A percentile compares a stretch with the other conserved stretches of the same genome.
Evolutionary conservation across 1,139 yeast species (phyloP).

Genomic region (Petasospora rhodanensis): DNA sequence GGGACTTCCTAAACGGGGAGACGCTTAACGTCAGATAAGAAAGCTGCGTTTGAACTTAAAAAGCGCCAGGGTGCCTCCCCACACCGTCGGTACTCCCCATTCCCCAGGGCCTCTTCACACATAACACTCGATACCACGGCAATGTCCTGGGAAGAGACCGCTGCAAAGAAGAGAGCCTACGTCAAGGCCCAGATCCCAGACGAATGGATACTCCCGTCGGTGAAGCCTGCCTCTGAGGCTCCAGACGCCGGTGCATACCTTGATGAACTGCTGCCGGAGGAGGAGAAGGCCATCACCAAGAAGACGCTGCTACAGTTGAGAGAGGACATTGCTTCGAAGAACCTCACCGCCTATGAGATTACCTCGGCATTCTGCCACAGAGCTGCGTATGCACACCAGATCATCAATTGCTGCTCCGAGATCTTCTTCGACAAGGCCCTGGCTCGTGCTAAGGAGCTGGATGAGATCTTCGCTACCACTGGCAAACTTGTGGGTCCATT

Average conservation of each 20-base stretch:
- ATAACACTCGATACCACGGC: too few relatives aligned
- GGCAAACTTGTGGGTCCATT: constrained; percentile 48
- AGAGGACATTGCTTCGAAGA: constrained; percentile 30
- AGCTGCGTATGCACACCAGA: constrained; percentile 46
- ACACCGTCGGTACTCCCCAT: too few relatives aligned
- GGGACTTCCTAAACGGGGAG: too few relatives aligned
- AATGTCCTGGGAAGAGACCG: constrained; percentile 24
- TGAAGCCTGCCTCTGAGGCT: constrained; percentile 14
- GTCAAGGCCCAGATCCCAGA: constrained; percentile 22
- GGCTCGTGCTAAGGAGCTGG: constrained; percentile 42
- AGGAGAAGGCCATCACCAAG: constrained; percentile 33
- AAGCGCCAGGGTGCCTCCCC: too few relatives aligned
- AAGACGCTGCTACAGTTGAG: constrained; percentile 31
- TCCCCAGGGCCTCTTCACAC: too few relatives aligned
- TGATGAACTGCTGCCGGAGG: constrained; percentile 25
- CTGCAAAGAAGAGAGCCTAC: constrained; percentile 19
- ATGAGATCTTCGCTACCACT: constrained; percentile 31
- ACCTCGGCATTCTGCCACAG: constrained; percentile 35
- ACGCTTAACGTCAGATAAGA: too few relatives aligned
- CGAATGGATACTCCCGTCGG: constrained; percentile 24
- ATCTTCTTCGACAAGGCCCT: constrained; percentile 37
- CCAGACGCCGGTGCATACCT: constrained; percentile 29
- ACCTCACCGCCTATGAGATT: constrained; percentile 28
- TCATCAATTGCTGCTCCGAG: constrained; percentile 41
- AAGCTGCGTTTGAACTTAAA: too few relatives aligned